Evolutionary conservation across 1,284 basidiomycete species (phyloP).

Genomic region (Ceratobasidium sp.): DNA sequence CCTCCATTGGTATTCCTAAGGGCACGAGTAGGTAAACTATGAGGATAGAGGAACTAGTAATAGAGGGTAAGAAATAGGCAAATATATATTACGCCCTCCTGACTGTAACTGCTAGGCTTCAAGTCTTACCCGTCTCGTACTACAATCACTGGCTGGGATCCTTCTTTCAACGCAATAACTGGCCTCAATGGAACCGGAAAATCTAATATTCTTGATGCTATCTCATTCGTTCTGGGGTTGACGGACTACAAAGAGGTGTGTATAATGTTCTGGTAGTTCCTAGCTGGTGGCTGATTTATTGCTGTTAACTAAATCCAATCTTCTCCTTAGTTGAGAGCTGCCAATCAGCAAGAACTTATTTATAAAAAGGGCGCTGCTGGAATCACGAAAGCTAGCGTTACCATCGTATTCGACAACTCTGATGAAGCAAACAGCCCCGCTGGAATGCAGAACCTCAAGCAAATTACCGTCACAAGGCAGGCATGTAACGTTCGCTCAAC

Average conservation of each 20-base stretch:
- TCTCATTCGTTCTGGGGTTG: slow-evolving; percentile 97
- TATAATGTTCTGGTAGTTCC: background rate
- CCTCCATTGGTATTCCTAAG: background rate
- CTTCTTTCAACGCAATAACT: slow-evolving; percentile 98
- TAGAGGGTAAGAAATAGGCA: slow-evolving; percentile 69
- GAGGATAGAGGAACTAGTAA: slow-evolving; percentile 86
- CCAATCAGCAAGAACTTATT: slow-evolving; percentile 97
- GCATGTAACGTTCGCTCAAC: slow-evolving; percentile 63
- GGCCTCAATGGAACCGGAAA: slow-evolving; percentile 96
- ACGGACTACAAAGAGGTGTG: slow-evolving; percentile 90
- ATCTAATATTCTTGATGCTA: slow-evolving; percentile 98
- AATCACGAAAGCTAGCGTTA: slow-evolving; percentile 96
- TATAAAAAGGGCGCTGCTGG: slow-evolving; percentile 99
- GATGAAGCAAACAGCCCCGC: slow-evolving; percentile 89
- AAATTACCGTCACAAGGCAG: slow-evolving; percentile 98
- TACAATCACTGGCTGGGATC: slow-evolving; percentile 94
- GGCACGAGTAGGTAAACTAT: slow-evolving; percentile 54
- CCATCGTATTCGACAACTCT: slow-evolving; percentile 99
- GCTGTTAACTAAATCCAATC: background rate
- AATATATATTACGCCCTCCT: background rate
- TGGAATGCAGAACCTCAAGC: slow-evolving; percentile 85
- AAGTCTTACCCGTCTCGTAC: slow-evolving; percentile 98
- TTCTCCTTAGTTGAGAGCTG: slow-evolving; percentile 84
- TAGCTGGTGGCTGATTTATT: background rate
- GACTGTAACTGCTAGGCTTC: slow-evolving; percentile 71